These are phyloP conservation scores for Schizosaccharomyces octosporus DNA, from an alignment of 805 yeast genomes.

Conservation along the genomic window DNA sequence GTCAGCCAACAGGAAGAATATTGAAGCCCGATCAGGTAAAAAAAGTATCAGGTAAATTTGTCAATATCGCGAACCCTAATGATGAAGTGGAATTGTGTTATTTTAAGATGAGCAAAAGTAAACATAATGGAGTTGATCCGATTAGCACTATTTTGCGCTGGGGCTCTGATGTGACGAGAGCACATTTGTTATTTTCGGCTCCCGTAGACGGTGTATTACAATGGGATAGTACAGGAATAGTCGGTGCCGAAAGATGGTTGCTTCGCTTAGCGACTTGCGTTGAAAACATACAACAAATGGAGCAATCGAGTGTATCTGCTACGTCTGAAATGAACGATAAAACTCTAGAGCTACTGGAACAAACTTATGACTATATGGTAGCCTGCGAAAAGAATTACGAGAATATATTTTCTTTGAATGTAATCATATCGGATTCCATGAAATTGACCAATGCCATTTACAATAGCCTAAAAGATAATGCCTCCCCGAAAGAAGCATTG, in stretches of 20 bases:
- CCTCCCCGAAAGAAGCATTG: too few relatives aligned
- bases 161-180: conserved; percentile 88
- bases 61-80: neutral
- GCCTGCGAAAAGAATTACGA: conserved; percentile 25
- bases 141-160: conserved; percentile 41
- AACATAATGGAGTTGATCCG: conserved; percentile 86
- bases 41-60: neutral
- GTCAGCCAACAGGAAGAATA: conserved; percentile 50
- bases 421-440: conserved; percentile 76
- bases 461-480: conserved; percentile 7
- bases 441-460: conserved; percentile 40
- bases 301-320: neutral
- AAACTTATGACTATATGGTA: conserved; percentile 34
- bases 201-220: conserved; percentile 58
- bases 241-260: conserved; percentile 76
- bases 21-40: conserved; percentile 51
- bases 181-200: conserved; percentile 79
- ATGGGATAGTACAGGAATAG: conserved; percentile 78
- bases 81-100: conserved; percentile 19
- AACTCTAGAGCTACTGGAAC: conserved; percentile 8
- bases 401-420: conserved; percentile 53
- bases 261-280: conserved; percentile 15
- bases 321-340: conserved; percentile 1
- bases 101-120: conserved; percentile 94
- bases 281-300: conserved; percentile 1